Base-by-base conservation (phyloP, 2,329 filamentous ascomycete species). In the Grosmannia penicillata region DNA sequence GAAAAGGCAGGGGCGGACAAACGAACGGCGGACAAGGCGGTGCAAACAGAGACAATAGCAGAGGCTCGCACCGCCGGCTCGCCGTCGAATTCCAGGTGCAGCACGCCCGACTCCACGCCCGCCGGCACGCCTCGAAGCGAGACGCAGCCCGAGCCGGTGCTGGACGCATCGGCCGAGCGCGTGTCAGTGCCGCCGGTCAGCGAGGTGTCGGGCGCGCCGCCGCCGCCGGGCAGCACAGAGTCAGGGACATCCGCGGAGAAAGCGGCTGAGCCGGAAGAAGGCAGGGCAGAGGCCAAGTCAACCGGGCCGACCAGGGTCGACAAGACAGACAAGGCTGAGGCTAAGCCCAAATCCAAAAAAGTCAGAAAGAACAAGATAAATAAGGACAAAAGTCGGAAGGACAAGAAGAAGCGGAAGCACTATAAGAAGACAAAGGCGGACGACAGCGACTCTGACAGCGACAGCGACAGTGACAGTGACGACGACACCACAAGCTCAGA, bases 111-210 rank as follows among this genome's bases (percentile, higher is more conserved):
- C 6, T 41, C 48, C 33, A 54, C 49, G 17, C 51, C 52, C 1
- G 41, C 50, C 33, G 46, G 49, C 33, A 56, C 52, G 2, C 56
- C 55, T 28, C 51, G 49, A 46, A 52, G 44, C 23, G 51, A 54
- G 15, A 24, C 21, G 29, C 38, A 27, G 36, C 45, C 14, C 21
- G 43, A 17, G 43, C 42, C 15, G 39, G 43, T 32, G 22, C 42
- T 41, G 14, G 43, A 32, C 17, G 29, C 14, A n/a, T 23, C 47
- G 15, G 35, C 44, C 19, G 49, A 56, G 23, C 60, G 58, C 48
- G 54, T 61, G 6, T 48, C 56, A 8, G 54, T 61, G 0, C 58
- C 53, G 1, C 48, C 53, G 2, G 48, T 43, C 11, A 27, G 43
- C 8, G 44, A 41, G 10, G 44, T 47, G 0, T 48, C 49, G 1